Evolutionary conservation across 768 basidiomycete species (phyloP), one percentile per base, ranked within the genome.

Genomic region (Rickenella mellea): DNA sequence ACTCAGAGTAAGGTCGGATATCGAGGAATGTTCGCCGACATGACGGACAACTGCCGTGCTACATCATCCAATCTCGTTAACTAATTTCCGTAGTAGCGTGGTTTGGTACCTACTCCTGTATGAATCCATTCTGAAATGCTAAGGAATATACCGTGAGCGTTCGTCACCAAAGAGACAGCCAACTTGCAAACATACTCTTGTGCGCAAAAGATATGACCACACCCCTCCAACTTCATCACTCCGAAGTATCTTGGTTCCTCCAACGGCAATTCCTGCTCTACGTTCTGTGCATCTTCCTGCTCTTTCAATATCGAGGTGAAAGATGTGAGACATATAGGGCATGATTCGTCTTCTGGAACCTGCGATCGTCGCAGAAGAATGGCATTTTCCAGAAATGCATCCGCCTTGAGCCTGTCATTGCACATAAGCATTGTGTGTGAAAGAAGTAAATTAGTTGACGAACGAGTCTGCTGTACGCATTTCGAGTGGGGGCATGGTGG

Each of bases 1-100:
- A 70, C 26, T 76, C 72, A 2, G 69, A 63, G 1, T 63, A 63
- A 1, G 70, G 69, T 4, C 56, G 60, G 28, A 80, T 67, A 40
- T 76, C 70, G 28, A 79, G 59, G 57, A 83, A 83, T 5, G 62
- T 56, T 44, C 74, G 62, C 24, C 82, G 65, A 55, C 82, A 85
- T 4, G 79, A 73, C 12, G 82, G 82, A 49, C 83, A 85, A 49
- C 66, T 82, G 11, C 81, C 81, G 50, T 83, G 81, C 79, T 82
- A 46, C 4, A 54, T 15, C 42, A 7, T 22, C 35, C 31, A 19
- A 19, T 11, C 47, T 31, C 40, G 32, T 42, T 19, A 40, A 32
- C 29, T 22, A 12, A 25, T 40, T 25, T 24, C n/a, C 6, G 42
- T 24, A 24, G 8, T 47, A 1, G 33, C 33, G 24, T 15, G 27